Evolutionary conservation across 176 grass and related monocot species (phyloP), one percentile per base, ranked within the genome.

Genomic region (Eragrostis nindensis): DNA sequence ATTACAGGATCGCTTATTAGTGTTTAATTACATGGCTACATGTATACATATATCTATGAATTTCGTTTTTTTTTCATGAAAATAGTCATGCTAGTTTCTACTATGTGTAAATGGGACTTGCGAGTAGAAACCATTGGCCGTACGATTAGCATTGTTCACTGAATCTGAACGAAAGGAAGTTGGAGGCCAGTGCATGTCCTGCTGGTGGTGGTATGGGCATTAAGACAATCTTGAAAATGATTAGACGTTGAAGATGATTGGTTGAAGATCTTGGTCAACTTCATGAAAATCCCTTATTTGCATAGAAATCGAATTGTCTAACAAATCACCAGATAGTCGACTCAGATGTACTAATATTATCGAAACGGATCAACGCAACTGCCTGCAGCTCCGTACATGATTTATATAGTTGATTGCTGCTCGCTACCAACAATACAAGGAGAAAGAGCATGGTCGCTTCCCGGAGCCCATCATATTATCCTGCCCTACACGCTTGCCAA

Each of bases 371-470:
- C 32, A 46, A 49, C 60, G 13, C 43, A 66, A 47, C 62, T 47
- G 66, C 66, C 25, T 46, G 22, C 78, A 27, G 6, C 60, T 41
- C 21, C 47, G 18, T 4, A 40, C 54, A 68, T 42, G 38, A 29
- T 54, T n/a, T 38, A 36, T 36, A 36, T 36, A 53, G 2, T 32
- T 49, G 29, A 60, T 53, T 78, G 74, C 57, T 85, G 44, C 57
- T 85, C 15, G 62, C 53, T 71, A 71, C 66, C 74, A 78, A 66
- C 38, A 45, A 7, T 47, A 62, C 53, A 85, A 12, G 65, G 56
- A 85, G 74, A 85, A 84, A 41, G 53, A 60, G 73, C 64, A 14
- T 4, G n/a, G 64, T 24, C 26, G 72, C 22, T 84, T 76, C 82
- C 82, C 55, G 14, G 19, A 30, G 29, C 67, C 21, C 25, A 26